Conservation (phyloP, 2,329 filamentous ascomycete genomes). For the Botryotinia convoluta region DNA sequence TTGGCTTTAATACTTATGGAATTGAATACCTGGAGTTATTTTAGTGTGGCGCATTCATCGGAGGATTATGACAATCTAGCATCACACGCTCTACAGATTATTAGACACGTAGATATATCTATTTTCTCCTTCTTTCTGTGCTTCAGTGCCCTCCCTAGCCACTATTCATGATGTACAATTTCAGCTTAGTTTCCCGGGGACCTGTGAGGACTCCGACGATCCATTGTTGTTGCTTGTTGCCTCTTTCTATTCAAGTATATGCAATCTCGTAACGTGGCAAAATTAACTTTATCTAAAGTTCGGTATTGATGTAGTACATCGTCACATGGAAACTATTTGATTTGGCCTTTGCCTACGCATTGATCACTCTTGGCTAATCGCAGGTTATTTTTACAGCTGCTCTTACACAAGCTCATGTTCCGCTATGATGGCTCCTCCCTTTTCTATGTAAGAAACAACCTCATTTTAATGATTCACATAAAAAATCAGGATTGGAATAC, state of each 20-base stretch:
- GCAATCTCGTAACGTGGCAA: neutral
- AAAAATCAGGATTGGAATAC: neutral
- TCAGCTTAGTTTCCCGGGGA: neutral
- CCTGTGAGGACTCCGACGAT: neutral
- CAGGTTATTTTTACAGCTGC: neutral
- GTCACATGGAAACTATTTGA: neutral
- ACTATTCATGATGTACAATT: neutral
- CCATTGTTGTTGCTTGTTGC: neutral
- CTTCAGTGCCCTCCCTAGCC: neutral
- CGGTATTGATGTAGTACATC: slow-evolving; percentile 7
- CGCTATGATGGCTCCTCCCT: neutral
- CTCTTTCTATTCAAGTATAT: neutral
- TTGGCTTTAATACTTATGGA: neutral
- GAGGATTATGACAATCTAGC: neutral
- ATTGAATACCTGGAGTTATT: neutral
- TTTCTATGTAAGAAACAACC: neutral
- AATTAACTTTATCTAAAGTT: neutral
- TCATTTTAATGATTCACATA: slow-evolving; percentile 20
- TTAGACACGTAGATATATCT: neutral
- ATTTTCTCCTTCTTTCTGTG: neutral
- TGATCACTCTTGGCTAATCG: neutral
- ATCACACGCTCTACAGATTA: slow-evolving; percentile 5
- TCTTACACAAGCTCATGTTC: neutral
- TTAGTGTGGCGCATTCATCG: neutral
- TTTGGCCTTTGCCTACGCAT: neutral